Evolutionary conservation across 345 rosid species (phyloP), one percentile per base, ranked within the genome.

Genomic region (Melastoma malabathricum): DNA sequence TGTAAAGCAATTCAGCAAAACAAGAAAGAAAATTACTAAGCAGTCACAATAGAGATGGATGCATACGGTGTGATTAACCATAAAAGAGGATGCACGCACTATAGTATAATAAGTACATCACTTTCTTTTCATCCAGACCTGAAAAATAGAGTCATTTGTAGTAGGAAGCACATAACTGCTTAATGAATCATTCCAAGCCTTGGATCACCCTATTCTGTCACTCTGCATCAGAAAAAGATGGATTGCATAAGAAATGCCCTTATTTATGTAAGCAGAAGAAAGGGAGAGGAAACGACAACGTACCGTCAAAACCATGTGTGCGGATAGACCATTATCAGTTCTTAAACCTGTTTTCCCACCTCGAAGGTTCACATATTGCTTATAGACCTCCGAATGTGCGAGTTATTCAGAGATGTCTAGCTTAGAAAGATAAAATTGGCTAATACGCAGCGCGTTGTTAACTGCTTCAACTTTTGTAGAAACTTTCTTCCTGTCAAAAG

Each of bases 391-490:
- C 0, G 83, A 61, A 67, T 73, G 75, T 49, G 83, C 68, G 59
- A 92, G 93, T 59, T 88, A 87, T 31, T 66, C 48, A 2, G 98
- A 87, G 59, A 92, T 69, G 72, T 92, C 98, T 50, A 92, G 77
- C 76, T 77, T 82, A 43, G 96, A 82, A 46, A 92, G 84, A 76
- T 92, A 87, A 58, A 71, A 69, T 50, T 56, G 50, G 48, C 66
- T 55, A 69, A 51, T 53, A 39, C 49, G 59, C 38, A 67, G 58
- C 52, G 18, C 25, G 57, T 43, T 59, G 45, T 68, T 67, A 46
- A 31, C 62, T 43, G 44, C 64, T 20, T 73, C 62, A 10, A 38
- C 12, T 64, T 70, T 71, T 50, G 68, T 64, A 64, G 67, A 70
- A 57, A 64, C 80, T 51, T 60, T 47, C 17, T 57, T 64, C 67